Conservation (phyloP, 1,284 basidiomycete genomes). For the Singerocomus inundabilis region DNA sequence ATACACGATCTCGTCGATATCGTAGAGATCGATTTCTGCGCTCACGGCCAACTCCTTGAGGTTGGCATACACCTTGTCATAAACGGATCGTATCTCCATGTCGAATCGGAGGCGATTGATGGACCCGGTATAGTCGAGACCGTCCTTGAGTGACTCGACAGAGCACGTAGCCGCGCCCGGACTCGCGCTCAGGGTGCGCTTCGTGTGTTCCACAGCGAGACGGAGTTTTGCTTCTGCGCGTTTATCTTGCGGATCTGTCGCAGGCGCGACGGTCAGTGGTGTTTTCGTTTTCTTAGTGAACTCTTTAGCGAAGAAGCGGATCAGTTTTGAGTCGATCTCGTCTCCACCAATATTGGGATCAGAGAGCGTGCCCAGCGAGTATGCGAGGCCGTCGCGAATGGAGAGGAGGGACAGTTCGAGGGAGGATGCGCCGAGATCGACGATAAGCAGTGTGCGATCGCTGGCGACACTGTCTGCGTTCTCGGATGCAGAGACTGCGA, state of each 20-base stretch:
- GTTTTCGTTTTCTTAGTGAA: conserved; percentile 97
- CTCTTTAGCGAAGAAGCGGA: conserved; percentile 93
- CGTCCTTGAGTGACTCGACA: conserved; percentile 94
- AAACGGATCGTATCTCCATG: conserved; percentile 76
- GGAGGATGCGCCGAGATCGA: conserved; percentile 71
- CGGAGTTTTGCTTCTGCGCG: conserved; percentile 93
- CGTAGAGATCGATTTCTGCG: conserved; percentile 71
- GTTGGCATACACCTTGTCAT: conserved; percentile 64
- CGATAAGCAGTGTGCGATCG: conserved; percentile 68
- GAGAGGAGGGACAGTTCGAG: conserved; percentile 62
- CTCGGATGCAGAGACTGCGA: conserved; percentile 57
- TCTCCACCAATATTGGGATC: conserved; percentile 54
- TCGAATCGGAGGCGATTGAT: conserved; percentile 96
- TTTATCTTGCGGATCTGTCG: conserved; percentile 61
- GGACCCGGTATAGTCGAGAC: conserved; percentile 88
- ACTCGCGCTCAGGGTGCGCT: conserved; percentile 89
- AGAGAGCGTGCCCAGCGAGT: conserved; percentile 51
- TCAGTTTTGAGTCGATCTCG: conserved; percentile 77
- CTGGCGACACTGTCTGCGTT: conserved; percentile 42
- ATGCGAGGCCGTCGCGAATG: conserved; percentile 64
- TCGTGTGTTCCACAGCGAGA: conserved; percentile 93
- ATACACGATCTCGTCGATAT: conserved; percentile 90
- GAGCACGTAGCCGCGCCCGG: conserved; percentile 86
- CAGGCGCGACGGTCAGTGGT: conserved; percentile 63
- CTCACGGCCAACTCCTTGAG: conserved; percentile 62